phyloP scores from a whole-genome alignment of 148 eudicot species.

The Silene latifolia region DNA sequence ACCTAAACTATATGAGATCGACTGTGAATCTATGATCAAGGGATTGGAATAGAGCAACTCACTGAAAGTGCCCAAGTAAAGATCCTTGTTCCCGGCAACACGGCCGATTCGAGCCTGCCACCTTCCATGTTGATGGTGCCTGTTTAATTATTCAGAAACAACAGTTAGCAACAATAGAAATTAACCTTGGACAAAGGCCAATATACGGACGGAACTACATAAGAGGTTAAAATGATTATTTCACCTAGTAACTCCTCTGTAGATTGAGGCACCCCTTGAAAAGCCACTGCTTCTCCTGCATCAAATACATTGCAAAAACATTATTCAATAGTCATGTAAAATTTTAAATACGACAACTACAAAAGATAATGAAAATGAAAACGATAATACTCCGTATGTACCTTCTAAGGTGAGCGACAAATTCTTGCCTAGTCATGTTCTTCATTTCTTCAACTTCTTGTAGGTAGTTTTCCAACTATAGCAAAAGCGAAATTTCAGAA shows the following conservation, averaged over 20 bases:
- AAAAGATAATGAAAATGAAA: background rate
- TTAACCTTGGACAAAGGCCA: no score
- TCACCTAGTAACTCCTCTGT: conserved; percentile 91
- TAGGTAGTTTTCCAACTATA: conserved; percentile 75
- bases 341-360: background rate
- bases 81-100: conserved; percentile 94
- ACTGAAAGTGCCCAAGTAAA: conserved; percentile 93
- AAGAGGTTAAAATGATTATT: background rate
- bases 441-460: conserved; percentile 91
- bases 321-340: background rate
- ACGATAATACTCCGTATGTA: conserved; percentile 6
- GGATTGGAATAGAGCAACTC: conserved; percentile 22
- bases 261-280: conserved; percentile 94
- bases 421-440: conserved; percentile 93
- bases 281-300: conserved; percentile 95
- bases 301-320: background rate
- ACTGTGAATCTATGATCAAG: background rate
- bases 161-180: background rate
- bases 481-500: background rate
- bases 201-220: background rate
- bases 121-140: conserved; percentile 97
- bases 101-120: conserved; percentile 99
- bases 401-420: conserved; percentile 94
- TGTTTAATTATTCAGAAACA: conserved; percentile 27
- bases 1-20: background rate